phyloP scores from a whole-genome alignment of 2,329 filamentous ascomycete genomes.

The Conoideocrella luteorostrata region DNA sequence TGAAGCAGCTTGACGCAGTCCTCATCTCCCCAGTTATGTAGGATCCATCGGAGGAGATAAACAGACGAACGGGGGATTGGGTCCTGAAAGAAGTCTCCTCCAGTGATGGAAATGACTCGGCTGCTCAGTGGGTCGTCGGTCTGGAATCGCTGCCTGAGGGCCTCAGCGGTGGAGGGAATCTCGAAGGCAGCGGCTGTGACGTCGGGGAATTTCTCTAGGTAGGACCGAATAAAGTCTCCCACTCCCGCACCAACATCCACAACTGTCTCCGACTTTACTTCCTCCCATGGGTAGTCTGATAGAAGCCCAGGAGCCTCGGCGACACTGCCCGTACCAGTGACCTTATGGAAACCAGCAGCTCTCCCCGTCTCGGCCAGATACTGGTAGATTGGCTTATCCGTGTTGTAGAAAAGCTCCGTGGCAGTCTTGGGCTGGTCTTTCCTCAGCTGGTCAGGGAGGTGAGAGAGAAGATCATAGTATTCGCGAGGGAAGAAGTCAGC shows the following conservation, averaged over 20 bases:
- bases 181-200: constrained; percentile 32
- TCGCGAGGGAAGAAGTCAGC: constrained; percentile 35
- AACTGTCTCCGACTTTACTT: constrained; percentile 24
- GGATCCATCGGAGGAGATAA: constrained; percentile 32
- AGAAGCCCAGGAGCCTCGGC: constrained; percentile 33
- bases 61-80: constrained; percentile 25
- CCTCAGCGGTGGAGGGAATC: constrained; percentile 25
- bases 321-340: constrained; percentile 28
- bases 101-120: constrained; percentile 21
- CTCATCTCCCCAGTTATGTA: constrained; percentile 34
- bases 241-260: constrained; percentile 35
- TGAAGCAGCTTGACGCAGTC: constrained; percentile 21
- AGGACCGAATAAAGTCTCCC: constrained; percentile 27
- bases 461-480: constrained; percentile 36
- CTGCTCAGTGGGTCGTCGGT: constrained; percentile 17
- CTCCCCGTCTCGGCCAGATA: constrained; percentile 29
- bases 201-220: constrained; percentile 23
- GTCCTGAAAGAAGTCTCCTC: constrained; percentile 30
- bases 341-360: constrained; percentile 27
- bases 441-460: constrained; percentile 26
- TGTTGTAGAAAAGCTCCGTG: constrained; percentile 34
- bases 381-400: constrained; percentile 32
- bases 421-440: constrained; percentile 19
- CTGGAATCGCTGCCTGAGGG: constrained; percentile 20
- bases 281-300: constrained; percentile 34